Conservation (phyloP, 305 asterid genomes). For the Petunia hybrid region DNA sequence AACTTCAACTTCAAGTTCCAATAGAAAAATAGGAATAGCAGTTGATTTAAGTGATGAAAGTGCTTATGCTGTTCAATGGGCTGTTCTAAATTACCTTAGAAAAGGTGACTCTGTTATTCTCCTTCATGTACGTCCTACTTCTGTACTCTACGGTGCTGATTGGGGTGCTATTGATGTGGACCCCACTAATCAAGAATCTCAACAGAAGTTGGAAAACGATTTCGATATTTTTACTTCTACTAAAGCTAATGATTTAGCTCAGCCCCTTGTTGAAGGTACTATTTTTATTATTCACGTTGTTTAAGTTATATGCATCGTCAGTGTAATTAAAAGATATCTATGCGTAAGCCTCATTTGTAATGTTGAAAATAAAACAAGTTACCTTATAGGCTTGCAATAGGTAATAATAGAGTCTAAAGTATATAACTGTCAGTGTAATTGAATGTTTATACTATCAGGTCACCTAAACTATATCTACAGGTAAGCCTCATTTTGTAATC, state of each 20-base stretch:
- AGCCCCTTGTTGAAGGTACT: constrained; percentile 58
- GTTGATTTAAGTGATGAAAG: constrained; percentile 89
- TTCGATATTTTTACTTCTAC: constrained; percentile 69
- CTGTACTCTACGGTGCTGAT: constrained; percentile 81
- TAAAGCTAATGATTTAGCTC: constrained; percentile 72
- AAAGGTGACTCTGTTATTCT: constrained; percentile 79
- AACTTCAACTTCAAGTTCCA: constrained; percentile 60
- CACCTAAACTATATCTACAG: no score
- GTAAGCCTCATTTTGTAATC: no score
- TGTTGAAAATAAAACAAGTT: no score
- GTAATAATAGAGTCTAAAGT: no score
- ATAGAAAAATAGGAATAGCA: constrained; percentile 69
- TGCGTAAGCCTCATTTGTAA: no score
- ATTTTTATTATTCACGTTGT: no score
- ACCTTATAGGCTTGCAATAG: no score
- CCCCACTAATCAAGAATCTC: constrained; percentile 61
- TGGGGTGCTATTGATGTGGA: constrained; percentile 72
- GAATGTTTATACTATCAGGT: no score
- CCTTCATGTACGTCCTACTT: constrained; percentile 82
- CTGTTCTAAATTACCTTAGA: constrained; percentile 76
- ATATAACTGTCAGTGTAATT: no score
- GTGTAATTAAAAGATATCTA: no score
- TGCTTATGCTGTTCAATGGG: constrained; percentile 77
- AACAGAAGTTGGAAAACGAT: constrained; percentile 72
- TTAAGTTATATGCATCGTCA: no score